A percentile compares a stretch with the other conserved stretches of the same genome.
Conservation (phyloP, 257 asterid genomes). For the Rehmannia glutinosa region DNA sequence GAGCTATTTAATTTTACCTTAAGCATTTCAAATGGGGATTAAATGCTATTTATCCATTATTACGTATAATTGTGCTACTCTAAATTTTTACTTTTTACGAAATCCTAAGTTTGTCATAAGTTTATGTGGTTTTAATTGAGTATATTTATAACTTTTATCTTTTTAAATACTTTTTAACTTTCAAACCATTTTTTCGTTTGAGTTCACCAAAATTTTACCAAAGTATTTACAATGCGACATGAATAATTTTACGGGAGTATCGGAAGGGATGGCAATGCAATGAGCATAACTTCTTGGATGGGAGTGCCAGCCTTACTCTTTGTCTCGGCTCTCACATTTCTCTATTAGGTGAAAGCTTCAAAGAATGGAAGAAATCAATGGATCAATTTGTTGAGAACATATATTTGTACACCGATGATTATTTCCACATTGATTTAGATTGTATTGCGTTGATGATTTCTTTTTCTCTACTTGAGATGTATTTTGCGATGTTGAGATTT, state of each 20-base stretch:
- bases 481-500: not conserved
- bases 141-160: too few relatives aligned
- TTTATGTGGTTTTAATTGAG: too few relatives aligned
- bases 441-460: not conserved
- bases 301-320: conserved; percentile 46
- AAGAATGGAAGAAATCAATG: not conserved
- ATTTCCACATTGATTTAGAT: not conserved
- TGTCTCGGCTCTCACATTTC: conserved; percentile 34
- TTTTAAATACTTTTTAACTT: too few relatives aligned
- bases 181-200: too few relatives aligned
- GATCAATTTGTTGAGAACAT: not conserved
- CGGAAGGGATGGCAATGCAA: conserved; percentile 28
- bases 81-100: too few relatives aligned
- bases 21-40: too few relatives aligned
- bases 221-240: not conserved
- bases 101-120: too few relatives aligned
- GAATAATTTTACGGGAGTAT: conserved; percentile 18
- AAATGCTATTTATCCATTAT: too few relatives aligned
- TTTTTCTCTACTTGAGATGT: not conserved
- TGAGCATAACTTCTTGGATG: conserved; percentile 28
- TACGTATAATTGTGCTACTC: too few relatives aligned
- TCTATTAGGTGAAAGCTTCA: conserved; percentile 24
- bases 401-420: too few relatives aligned
- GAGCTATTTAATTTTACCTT: too few relatives aligned
- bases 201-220: not conserved